Evolutionary conservation across 805 yeast species (phyloP), one percentile per base, ranked within the genome.

Genomic region (Vanderwaltozyma polyspora): DNA sequence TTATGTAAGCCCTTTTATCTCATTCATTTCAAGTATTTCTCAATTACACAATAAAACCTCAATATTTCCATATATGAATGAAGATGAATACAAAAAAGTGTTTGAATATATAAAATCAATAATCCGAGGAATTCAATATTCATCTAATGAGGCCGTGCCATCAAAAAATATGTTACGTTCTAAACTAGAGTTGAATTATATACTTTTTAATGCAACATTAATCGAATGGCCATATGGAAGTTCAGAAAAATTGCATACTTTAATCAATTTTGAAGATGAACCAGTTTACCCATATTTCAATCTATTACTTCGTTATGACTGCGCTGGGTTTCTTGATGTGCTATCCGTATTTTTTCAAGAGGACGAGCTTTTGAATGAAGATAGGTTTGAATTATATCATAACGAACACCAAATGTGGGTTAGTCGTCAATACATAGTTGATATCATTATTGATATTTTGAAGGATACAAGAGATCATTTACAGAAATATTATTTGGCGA

Each of bases 271-370:
- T 6, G 42, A 43, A 10, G 46, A 52, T 15, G 76, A 73, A 28
- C 68, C 73, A 0, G 65, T 77, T 0, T 86, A 79, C 42, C 94
- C 95, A 0, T 79, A 82, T 47, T 57, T 86, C n/a, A 64, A 61
- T 28, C 43, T 66, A 10, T 59, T 86, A 12, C 52, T 85, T n/a
- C 60, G 62, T 26, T 67, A 56, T 43, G 70, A 79, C 42, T 64
- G 80, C 4, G 62, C 68, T n/a, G 70, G 69, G 25, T 70, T 78
- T 58, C 66, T 87, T 24, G 63, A 78, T 0, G 70, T 82, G 13
- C 54, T 91, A 38, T 79, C 85, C 53, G 94, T 82, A 52, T 79
- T 81, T 7, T 77, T 89, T 49, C 95, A 87, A 52, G 96, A 89
- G 51, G 94, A 85, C 51, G 60, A 80, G 0, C 63, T 72, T 28